Percentiles rank a stretch among this genome's conserved stretches.
phyloP scores from a whole-genome alignment of 768 basidiomycete species.

The Boletus pseudopeckii region DNA sequence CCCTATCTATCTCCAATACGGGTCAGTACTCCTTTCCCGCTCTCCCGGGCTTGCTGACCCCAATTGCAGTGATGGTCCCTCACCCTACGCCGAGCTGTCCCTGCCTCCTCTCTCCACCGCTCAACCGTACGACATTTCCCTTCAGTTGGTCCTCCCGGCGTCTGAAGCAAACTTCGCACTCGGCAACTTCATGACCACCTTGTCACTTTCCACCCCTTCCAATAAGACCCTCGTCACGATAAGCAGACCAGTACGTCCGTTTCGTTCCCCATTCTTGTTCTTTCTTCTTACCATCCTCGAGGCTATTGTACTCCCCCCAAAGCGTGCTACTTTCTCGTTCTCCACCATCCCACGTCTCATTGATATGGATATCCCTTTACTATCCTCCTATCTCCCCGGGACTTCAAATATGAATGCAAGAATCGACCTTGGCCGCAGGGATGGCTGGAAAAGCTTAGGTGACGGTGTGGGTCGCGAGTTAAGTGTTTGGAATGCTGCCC shows the following conservation, averaged over 20 bases:
- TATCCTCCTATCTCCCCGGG: slow-evolving; percentile 51
- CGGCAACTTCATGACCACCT: slow-evolving; percentile 80
- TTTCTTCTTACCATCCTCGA: slow-evolving; percentile 28
- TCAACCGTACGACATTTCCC: slow-evolving; percentile 74
- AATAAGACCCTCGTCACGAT: slow-evolving; percentile 62
- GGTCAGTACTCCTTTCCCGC: slow-evolving; percentile 43
- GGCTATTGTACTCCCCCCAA: slow-evolving; percentile 54
- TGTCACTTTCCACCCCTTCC: slow-evolving; percentile 54
- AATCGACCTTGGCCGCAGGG: slow-evolving; percentile 70
- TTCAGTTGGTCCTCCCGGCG: slow-evolving; percentile 63
- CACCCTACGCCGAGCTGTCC: slow-evolving; percentile 58
- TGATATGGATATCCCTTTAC: slow-evolving; percentile 51
- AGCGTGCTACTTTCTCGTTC: slow-evolving; percentile 32
- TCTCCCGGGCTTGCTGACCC: slow-evolving; percentile 1
- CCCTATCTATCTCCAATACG: slow-evolving; percentile 73
- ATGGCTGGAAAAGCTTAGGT: slow-evolving; percentile 70
- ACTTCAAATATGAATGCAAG: slow-evolving; percentile 50
- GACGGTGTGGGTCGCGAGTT: slow-evolving; percentile 71
- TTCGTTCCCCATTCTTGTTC: background rate
- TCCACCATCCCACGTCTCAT: slow-evolving; percentile 40
- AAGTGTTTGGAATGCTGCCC: slow-evolving; percentile 56
- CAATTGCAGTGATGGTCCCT: slow-evolving; percentile 51
- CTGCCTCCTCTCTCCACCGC: slow-evolving; percentile 51
- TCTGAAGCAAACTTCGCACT: slow-evolving; percentile 65
- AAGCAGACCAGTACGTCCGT: slow-evolving; percentile 60